Evolutionary conservation across 208 protist genomes (phyloP), one percentile per base, ranked within the genome.

Genomic region (Phytomonas francai): DNA sequence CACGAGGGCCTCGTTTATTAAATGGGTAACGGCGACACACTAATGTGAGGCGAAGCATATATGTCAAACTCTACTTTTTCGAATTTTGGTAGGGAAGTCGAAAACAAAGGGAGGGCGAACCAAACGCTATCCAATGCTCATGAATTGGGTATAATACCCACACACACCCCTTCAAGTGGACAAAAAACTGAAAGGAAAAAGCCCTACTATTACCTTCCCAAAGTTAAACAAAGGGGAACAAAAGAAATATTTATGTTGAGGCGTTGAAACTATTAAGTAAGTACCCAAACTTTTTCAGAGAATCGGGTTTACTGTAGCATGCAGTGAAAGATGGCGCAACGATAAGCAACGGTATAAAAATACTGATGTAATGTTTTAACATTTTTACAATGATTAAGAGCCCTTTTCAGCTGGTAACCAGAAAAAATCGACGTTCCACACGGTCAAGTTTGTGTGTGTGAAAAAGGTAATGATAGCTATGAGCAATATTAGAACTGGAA

Each of bases 1-100:
- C 88, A 56, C 88, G 83, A 27, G 91, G 91, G 6, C 88, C 88
- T 27, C 80, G 83, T 75, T 93, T 93, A 76, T 85, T 93, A 76
- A 94, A 96, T 33, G 88, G 88, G 67, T 93, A 96, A 32, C 88
- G 87, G 28, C 85, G 72, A 22, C 75, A 72, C 25, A 84, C 71
- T 11, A 83, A 67, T 56, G 74, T 79, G 36, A 86, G 80, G 51
- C 84, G 79, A 61, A 96, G 73, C 85, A 92, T 93, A 54, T 45
- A 57, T 61, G 30, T 14, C 32, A n/a, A 11, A 31, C 27, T 27
- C 12, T 22, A 25, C 45, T 54, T 54, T 54, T 25, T 6, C 5
- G 19, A 49, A n/a, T 25, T 61, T 57, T 64, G 58, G 51, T 54
- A 58, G 31, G 14, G 19, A 45, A 63, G 19, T n/a, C 31, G 6